Evolutionary conservation across 495 filamentous ascomycete species (phyloP).

Genomic region (Hyaloscypha finlandica): DNA sequence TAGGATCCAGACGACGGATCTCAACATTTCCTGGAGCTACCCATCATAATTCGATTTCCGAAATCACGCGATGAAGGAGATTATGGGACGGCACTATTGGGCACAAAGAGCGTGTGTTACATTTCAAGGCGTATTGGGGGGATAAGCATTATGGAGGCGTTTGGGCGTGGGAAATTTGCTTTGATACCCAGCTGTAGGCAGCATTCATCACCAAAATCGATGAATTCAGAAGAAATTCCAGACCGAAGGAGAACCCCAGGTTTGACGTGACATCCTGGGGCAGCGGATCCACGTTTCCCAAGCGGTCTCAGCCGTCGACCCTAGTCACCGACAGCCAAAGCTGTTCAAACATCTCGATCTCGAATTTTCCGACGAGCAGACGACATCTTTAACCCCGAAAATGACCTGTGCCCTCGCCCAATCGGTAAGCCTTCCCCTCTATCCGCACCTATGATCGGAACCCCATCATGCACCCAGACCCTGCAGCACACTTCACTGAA

Average conservation of each 20-base stretch:
- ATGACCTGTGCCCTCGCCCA: not conserved
- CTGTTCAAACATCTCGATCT: not conserved
- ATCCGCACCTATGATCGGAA: not conserved
- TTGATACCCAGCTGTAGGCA: not conserved
- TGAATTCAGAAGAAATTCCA: not conserved
- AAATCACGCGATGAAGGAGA: not conserved
- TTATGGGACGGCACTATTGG: not conserved
- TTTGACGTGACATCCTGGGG: not conserved
- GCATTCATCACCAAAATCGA: not conserved
- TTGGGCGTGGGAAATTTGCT: not conserved
- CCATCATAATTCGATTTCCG: not conserved
- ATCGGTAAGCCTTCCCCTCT: not conserved
- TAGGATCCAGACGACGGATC: not conserved
- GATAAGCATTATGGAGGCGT: not conserved
- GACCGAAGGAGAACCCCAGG: not conserved
- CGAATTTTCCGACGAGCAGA: not conserved
- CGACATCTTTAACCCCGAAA: not conserved
- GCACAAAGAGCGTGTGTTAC: not conserved
- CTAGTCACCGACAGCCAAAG: no score
- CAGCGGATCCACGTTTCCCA: not conserved
- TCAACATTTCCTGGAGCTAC: not conserved
- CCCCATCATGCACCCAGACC: not conserved
- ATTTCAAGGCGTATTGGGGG: not conserved
- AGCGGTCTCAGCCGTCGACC: not conserved
- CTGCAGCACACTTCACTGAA: not conserved